These are phyloP conservation scores for Entomortierella chlamydospora DNA, from an alignment of 192 early-diverging fungal species.

Conservation along the genomic window DNA sequence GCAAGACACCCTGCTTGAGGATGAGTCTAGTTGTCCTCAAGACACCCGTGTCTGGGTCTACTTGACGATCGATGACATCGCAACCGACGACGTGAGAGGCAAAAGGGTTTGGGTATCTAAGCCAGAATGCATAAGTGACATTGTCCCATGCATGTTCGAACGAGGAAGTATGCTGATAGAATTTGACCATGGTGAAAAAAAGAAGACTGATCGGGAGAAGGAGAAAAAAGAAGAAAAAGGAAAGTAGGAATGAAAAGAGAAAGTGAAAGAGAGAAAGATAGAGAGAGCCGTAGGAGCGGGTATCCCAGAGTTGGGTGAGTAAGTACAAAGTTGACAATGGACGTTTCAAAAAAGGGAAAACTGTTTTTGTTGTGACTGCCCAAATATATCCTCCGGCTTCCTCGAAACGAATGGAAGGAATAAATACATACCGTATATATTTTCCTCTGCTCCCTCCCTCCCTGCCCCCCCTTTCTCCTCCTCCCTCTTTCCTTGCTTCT, in stretches of 20 bases:
- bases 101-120: constrained; percentile 98
- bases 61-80: constrained; percentile 91
- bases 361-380: too few relatives aligned
- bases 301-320: too few relatives aligned
- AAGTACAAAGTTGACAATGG: too few relatives aligned
- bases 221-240: neutral
- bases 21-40: constrained; percentile 90
- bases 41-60: constrained; percentile 82
- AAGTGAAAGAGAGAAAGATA: neutral
- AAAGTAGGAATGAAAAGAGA: neutral
- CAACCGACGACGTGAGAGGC: constrained; percentile 92
- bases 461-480: neutral
- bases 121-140: constrained; percentile 91
- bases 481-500: neutral
- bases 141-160: constrained; percentile 86
- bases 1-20: constrained; percentile 87
- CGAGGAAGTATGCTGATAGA: constrained; percentile 81
- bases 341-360: too few relatives aligned
- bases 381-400: too few relatives aligned
- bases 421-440: neutral
- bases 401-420: too few relatives aligned
- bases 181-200: constrained; percentile 74
- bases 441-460: neutral
- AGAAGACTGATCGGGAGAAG: neutral
- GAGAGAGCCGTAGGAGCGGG: neutral